Evolutionary conservation across 495 filamentous ascomycete genomes (phyloP).

Genomic region (Neurospora sp.): DNA sequence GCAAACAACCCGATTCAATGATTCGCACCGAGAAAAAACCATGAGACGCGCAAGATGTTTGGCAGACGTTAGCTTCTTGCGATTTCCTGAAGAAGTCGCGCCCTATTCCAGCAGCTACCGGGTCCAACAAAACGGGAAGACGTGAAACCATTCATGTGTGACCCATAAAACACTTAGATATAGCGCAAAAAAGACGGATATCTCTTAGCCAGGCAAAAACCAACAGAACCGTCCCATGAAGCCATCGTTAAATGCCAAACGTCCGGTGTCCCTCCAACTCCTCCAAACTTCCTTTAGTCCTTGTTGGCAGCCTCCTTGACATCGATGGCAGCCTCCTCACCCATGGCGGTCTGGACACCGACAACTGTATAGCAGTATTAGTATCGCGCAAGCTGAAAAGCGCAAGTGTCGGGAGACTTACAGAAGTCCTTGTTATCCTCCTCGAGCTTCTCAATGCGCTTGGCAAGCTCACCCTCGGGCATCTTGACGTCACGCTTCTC

Average conservation of each 20-base stretch:
- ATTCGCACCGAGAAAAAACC: background rate
- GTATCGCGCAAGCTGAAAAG: slow-evolving; percentile 1
- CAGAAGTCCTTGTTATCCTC: slow-evolving; percentile 61
- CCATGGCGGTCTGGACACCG: slow-evolving; percentile 89
- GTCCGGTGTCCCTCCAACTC: slow-evolving; percentile 7
- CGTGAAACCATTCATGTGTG: background rate
- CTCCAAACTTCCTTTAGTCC: slow-evolving; percentile 3
- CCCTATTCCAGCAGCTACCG: slow-evolving; percentile 8
- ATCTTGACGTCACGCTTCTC: slow-evolving; percentile 93
- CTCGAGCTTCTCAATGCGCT: slow-evolving; percentile 64
- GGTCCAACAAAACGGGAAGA: background rate
- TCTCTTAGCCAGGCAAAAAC: slow-evolving; percentile 9
- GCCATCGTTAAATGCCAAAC: slow-evolving; percentile 6
- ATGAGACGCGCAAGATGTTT: background rate
- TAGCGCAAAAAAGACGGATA: slow-evolving; percentile 19
- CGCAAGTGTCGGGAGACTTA: slow-evolving; percentile 43
- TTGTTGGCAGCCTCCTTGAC: slow-evolving; percentile 71
- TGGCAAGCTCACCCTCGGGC: slow-evolving; percentile 78
- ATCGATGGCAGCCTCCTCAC: slow-evolving; percentile 85
- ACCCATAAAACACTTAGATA: slow-evolving; percentile 8
- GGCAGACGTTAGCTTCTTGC: slow-evolving; percentile 22
- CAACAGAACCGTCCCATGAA: slow-evolving; percentile 5
- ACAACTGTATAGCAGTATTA: slow-evolving; percentile 51
- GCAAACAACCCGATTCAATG: background rate
- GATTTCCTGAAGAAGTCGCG: slow-evolving; percentile 8